Evolutionary conservation across 2,329 filamentous ascomycete species (phyloP), one percentile per base, ranked within the genome.

Genomic region (Colletotrichum agaves): DNA sequence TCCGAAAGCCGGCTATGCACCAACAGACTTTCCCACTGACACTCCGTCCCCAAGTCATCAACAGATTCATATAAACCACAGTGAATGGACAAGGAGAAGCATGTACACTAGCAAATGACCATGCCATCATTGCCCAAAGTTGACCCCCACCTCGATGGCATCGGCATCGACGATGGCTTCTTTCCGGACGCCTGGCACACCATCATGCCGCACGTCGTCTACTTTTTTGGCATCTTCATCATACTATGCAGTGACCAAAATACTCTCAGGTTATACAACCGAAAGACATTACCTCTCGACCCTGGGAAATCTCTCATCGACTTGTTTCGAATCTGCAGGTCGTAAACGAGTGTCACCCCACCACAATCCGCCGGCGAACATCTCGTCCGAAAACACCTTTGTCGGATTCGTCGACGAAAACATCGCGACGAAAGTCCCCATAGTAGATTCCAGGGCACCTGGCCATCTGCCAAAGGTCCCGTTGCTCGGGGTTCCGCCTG

Each of bases 91-190:
- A 21, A 44, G n/a, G n/a, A n/a, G n/a, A n/a, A n/a, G n/a, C n/a
- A n/a, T n/a, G n/a, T 50, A 23, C n/a, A 21, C 50, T 56, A 27
- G 44, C 35, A 57, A 52, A 33, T 11, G 33, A 33, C 19, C 11
- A 57, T 44, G 37, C 37, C 35, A 19, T 31, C 27, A 33, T 19
- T 43, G 41, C 27, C 27, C 23, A 49, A 55, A 58, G 33, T 31
- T 31, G 41, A 43, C 21, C 43, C 59, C 50, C 33, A 50, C 59
- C 23, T 19, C 43, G 35, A 56, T 13, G 50, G 50, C 39, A 31
- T 67, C 50, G 63, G 50, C 59, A 63, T 67, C 63, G 63, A 63
- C 59, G 23, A 57, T 57, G 60, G 37, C 27, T 35, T 27, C 17
- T 23, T 50, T 52, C 59, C 27, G 23, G 15, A 15, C 37, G 63